Percentiles rank a stretch among this genome's conserved stretches.
These are phyloP conservation scores for Alectoria sarmentosa DNA, from an alignment of 495 filamentous ascomycete genomes.

Conservation along the genomic window DNA sequence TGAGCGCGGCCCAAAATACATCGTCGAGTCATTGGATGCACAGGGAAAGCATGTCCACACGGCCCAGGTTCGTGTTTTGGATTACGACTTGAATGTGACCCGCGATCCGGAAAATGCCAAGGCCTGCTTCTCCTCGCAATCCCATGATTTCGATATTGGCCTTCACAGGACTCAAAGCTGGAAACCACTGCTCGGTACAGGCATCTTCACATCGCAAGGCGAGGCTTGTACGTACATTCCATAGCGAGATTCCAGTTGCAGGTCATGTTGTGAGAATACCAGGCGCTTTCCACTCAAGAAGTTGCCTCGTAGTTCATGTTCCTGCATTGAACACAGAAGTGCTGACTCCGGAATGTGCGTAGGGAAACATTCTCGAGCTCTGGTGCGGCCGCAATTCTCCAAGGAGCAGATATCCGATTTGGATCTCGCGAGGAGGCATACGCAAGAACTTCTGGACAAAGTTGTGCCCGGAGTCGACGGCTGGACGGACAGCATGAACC, in stretches of 20 bases:
- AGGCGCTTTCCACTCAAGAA: not conserved
- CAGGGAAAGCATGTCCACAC: conserved; percentile 19
- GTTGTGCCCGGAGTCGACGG: conserved; percentile 32
- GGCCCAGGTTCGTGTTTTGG: conserved; percentile 12
- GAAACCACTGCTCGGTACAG: conserved; percentile 38
- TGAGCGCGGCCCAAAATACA: conserved; percentile 18
- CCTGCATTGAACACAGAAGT: not conserved
- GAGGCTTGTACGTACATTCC: conserved; percentile 28
- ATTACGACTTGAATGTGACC: conserved; percentile 30
- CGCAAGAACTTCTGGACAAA: conserved; percentile 39
- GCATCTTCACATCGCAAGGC: conserved; percentile 46
- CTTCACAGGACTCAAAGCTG: conserved; percentile 31
- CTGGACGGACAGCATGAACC: conserved; percentile 38
- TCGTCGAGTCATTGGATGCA: conserved; percentile 14
- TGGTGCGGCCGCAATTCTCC: conserved; percentile 51
- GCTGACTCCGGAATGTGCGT: not conserved
- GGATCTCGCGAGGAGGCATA: conserved; percentile 45
- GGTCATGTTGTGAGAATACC: not conserved
- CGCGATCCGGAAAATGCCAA: conserved; percentile 49
- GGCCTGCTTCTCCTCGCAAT: conserved; percentile 48
- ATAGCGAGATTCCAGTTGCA: not conserved
- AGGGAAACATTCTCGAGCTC: conserved; percentile 45
- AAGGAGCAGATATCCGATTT: conserved; percentile 46
- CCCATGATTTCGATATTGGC: conserved; percentile 45
- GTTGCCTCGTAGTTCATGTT: not conserved